These are phyloP conservation scores for Trichoderma simmonsii DNA, from an alignment of 2,329 filamentous ascomycete genomes.

Conservation along the genomic window DNA sequence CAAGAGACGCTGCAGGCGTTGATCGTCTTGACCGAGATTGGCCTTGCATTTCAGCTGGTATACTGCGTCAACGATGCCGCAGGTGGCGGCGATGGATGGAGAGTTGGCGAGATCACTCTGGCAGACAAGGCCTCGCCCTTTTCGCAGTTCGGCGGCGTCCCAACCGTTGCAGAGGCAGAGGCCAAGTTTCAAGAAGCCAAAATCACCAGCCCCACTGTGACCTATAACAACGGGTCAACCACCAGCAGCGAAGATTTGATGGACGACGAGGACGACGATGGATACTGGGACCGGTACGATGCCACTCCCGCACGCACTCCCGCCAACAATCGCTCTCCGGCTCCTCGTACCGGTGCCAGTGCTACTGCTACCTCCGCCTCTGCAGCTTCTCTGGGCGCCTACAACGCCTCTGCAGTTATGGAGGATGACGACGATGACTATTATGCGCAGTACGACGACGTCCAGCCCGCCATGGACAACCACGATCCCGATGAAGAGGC, in stretches of 20 bases:
- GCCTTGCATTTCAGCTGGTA: conserved; percentile 62
- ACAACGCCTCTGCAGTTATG: conserved; percentile 23
- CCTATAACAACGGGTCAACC: conserved; percentile 20
- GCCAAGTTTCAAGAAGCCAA: conserved; percentile 44
- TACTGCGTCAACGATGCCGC: conserved; percentile 66
- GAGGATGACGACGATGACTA: conserved; percentile 59
- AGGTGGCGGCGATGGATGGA: conserved; percentile 63
- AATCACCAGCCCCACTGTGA: conserved; percentile 24
- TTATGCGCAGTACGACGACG: conserved; percentile 71
- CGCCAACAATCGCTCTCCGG: conserved; percentile 59
- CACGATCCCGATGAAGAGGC: conserved; percentile 74
- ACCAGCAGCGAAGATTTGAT: conserved; percentile 17
- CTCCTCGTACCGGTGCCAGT: conserved; percentile 42
- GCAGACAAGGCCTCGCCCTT: conserved; percentile 58
- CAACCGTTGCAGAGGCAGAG: conserved; percentile 59
- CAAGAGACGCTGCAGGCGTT: conserved; percentile 71
- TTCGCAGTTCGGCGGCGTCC: conserved; percentile 47
- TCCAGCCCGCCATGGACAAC: conserved; percentile 77
- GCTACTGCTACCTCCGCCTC: conserved; percentile 6
- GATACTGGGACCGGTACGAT: conserved; percentile 79
- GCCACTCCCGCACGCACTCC: conserved; percentile 65
- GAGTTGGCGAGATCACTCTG: conserved; percentile 65
- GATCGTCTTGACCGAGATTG: conserved; percentile 59
- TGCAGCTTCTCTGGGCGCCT: conserved; percentile 24
- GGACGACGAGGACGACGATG: conserved; percentile 61